Evolutionary conservation across 129 eudicot species (phyloP), one percentile per base, ranked within the genome.

Genomic region (Tagetes patula): DNA sequence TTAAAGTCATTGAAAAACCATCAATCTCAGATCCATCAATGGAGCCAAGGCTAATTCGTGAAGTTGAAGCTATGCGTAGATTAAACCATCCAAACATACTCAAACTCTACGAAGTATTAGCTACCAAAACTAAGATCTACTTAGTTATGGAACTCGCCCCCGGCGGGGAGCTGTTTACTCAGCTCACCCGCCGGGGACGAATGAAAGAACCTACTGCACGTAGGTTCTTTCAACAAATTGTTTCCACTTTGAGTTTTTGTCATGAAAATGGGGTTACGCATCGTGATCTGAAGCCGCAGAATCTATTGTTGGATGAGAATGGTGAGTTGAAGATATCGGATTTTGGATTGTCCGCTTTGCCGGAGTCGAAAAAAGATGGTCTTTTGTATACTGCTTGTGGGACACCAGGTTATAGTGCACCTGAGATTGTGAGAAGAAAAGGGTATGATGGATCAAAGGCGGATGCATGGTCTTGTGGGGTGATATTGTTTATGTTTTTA

Each of bases 401-500:
- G 8, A 79, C 87, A 3, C 87, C 87, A 31, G 84, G 82, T 2
- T 83, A 79, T 40, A 80, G 77, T 8, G 84, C 84, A 8, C 87
- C 87, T 9, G 87, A 83, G 64, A 82, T 83, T 1, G 75, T 83
- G 8, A 73, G 80, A 31, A 54, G 82, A 62, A 76, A 43, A 71
- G 84, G 87, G 0, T 83, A 83, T 34, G 87, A 83, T 47, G 98
- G 98, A 6, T 69, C 82, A 0, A 87, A 89, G 71, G 96, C 96
- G 2, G 98, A 93, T 66, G 95, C 96, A 7, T 93, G 92, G 92
- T 89, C 98, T 1, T 93, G 98, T 39, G 98, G 98, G 38, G 85
- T 93, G 0, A 85, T 93, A 9, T 43, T 93, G 36, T 93, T 84
- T 45, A 83, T 81, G 0, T 79, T 89, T 31, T 54, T 93, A 1